phyloP scores from a whole-genome alignment of 352 stramenopile genomes.

The Phytophthora cryptogea region DNA sequence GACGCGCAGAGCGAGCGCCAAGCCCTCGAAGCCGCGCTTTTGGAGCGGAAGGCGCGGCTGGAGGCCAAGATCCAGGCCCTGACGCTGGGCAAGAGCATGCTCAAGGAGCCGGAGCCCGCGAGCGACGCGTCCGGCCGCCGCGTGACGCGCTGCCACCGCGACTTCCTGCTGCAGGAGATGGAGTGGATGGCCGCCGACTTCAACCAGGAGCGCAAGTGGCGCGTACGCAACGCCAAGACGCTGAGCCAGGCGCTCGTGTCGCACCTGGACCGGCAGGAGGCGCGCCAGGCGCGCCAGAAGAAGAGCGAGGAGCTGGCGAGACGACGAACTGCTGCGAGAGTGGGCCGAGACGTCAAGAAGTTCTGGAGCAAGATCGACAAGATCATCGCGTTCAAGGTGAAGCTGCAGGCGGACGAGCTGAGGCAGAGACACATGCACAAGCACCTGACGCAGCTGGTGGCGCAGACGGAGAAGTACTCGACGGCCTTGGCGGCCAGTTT shows the following conservation, averaged over 20 bases:
- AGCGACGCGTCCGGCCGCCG: conserved; percentile 47
- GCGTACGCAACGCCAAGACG: conserved; percentile 75
- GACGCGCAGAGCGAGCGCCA: conserved; percentile 21
- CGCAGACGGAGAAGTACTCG: conserved; percentile 97
- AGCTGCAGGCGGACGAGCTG: conserved; percentile 88
- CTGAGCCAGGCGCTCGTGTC: conserved; percentile 63
- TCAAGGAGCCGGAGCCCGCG: conserved; percentile 34
- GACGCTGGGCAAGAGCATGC: conserved; percentile 54
- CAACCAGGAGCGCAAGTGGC: conserved; percentile 87
- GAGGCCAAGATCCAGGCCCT: conserved; percentile 46
- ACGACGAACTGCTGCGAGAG: conserved; percentile 66
- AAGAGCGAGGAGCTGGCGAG: conserved; percentile 42
- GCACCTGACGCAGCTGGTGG: conserved; percentile 94
- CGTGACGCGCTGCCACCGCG: conserved; percentile 53
- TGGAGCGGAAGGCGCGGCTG: conserved; percentile 43
- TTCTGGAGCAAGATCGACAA: conserved; percentile 99
- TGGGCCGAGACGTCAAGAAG: conserved; percentile 90
- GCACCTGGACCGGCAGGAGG: conserved; percentile 28
- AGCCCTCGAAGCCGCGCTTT: conserved; percentile 39
- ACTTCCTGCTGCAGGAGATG: conserved; percentile 87
- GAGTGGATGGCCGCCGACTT: conserved; percentile 96
- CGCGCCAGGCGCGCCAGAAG: conserved; percentile 32
- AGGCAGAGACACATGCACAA: conserved; percentile 95
- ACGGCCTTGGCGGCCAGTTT: conserved; percentile 79
- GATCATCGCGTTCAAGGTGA: conserved; percentile 98